phyloP scores from a whole-genome alignment of 2,329 filamentous ascomycete species.

The Canariomyces notabilis region DNA sequence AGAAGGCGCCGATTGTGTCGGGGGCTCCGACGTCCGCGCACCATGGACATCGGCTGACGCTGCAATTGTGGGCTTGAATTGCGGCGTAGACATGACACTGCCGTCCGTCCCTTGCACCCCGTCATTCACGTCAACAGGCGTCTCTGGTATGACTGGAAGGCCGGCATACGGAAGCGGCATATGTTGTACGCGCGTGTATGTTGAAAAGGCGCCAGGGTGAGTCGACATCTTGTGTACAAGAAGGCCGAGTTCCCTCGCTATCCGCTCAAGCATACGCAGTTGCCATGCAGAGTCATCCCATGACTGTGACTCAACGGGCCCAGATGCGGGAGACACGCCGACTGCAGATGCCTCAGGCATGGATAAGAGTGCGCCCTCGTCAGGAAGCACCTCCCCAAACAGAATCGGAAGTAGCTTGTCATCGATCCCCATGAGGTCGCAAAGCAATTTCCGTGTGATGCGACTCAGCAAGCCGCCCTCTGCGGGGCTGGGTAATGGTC shows the following conservation, averaged over 20 bases:
- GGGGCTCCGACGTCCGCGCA: slow-evolving; percentile 20
- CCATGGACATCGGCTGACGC: slow-evolving; percentile 36
- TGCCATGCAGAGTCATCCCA: slow-evolving; percentile 58
- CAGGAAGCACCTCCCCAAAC: slow-evolving; percentile 72
- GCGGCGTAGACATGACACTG: slow-evolving; percentile 36
- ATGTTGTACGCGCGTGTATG: slow-evolving; percentile 64
- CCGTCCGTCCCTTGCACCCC: slow-evolving; percentile 24
- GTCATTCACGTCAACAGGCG: slow-evolving; percentile 33
- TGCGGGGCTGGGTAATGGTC: slow-evolving; percentile 37
- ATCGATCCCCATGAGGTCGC: slow-evolving; percentile 86
- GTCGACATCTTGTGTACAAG: slow-evolving; percentile 74
- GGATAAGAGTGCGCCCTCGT: slow-evolving; percentile 42
- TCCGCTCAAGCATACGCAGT: slow-evolving; percentile 70
- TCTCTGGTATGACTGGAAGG: slow-evolving; percentile 60
- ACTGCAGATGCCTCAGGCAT: slow-evolving; percentile 42
- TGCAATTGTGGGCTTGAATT: slow-evolving; percentile 47
- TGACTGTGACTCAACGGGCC: slow-evolving; percentile 29
- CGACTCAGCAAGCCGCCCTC: slow-evolving; percentile 71
- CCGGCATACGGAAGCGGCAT: slow-evolving; percentile 72
- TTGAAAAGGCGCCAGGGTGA: slow-evolving; percentile 84
- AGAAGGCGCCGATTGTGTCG: slow-evolving; percentile 10
- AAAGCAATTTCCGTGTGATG: slow-evolving; percentile 79
- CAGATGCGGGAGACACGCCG: slow-evolving; percentile 22
- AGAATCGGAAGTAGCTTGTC: slow-evolving; percentile 79
- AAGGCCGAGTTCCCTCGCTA: slow-evolving; percentile 80